Base-by-base conservation (phyloP, 2,329 filamentous ascomycete genomes). In the Xylariaceae sp. region DNA sequence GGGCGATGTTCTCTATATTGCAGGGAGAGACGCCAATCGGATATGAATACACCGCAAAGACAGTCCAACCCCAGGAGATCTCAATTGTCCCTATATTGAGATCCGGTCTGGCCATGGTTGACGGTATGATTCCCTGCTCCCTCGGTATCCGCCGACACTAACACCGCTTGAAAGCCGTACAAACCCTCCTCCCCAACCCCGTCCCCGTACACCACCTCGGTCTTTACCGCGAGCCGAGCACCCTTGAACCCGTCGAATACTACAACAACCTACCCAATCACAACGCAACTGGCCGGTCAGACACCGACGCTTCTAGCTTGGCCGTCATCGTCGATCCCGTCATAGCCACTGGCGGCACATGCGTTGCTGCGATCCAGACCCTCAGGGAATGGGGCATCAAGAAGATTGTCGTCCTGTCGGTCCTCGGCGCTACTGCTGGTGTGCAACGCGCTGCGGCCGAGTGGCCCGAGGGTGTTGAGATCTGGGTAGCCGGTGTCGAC, bases 231-330 rank as follows among this genome's bases (percentile, higher is more conserved):
- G 92, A 97, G 73, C 90, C 89, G 61, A 85, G 85, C 58, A 93
- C 90, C 50, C 86, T 97, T 58, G 86, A 91, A 69, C 91, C 92
- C 2, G 92, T 97, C 60, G 92, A 96, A 76, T 96, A 97, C 82
- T 97, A 97, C 83, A 97, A 97, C 80, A 96, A 96, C 75, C 86
- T 97, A 17, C 92, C 92, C 42, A 88, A 90, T 75, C 88, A 90
- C 76, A 72, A 79, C 45, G 70, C 78, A 68, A 57, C 71, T 53
- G 56, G 47, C n/a, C 55, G 44, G 15, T 47, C 55, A 2, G 58
- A 63, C 72, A 53, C 66, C 49, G 62, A 66, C 44, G 68, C 72
- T 49, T 76, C 76, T 50, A 79, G 74, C 60, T 80, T 96, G 10
- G 92, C 92, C 60, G 89, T 97, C 71, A 79, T 97, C 57, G 83